Evolutionary conservation across 345 rosid genomes (phyloP).

Genomic region (Ceriops decandra): DNA sequence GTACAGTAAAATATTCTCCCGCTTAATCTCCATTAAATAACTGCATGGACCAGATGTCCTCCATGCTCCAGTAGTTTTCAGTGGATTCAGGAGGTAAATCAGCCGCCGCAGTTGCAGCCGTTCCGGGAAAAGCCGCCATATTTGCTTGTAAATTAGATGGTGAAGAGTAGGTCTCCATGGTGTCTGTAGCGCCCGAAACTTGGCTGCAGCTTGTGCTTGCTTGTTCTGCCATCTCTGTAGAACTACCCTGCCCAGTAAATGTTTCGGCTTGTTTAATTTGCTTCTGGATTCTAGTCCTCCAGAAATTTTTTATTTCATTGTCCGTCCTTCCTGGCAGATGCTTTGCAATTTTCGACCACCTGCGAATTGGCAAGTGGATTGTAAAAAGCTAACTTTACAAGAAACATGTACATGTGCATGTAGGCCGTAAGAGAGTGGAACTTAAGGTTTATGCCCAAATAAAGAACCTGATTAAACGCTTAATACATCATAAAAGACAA

Average conservation of each 20-base stretch:
- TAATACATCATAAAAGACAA: too few relatives aligned
- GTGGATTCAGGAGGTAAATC: slow-evolving; percentile 33
- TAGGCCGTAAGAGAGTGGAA: too few relatives aligned
- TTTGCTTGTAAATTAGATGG: slow-evolving; percentile 29
- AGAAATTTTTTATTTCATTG: slow-evolving; percentile 90
- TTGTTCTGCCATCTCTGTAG: slow-evolving; percentile 41
- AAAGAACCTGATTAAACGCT: too few relatives aligned
- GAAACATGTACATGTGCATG: too few relatives aligned
- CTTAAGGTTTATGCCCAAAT: too few relatives aligned
- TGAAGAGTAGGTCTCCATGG: slow-evolving; percentile 49
- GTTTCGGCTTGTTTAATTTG: slow-evolving; percentile 61
- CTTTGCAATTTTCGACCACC: slow-evolving; percentile 96
- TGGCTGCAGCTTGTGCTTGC: slow-evolving; percentile 6
- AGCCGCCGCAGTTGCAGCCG: background rate
- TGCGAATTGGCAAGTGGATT: slow-evolving; percentile 8
- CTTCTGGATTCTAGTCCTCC: slow-evolving; percentile 97
- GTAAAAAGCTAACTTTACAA: background rate
- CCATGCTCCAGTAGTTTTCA: slow-evolving; percentile 76
- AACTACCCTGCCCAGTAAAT: slow-evolving; percentile 31
- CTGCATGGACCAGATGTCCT: slow-evolving; percentile 81
- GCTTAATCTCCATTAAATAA: slow-evolving; percentile 41
- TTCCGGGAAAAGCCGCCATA: slow-evolving; percentile 19
- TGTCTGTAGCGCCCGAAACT: slow-evolving; percentile 37
- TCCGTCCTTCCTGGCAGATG: slow-evolving; percentile 98
- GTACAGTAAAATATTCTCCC: background rate